A percentile compares a stretch with the other conserved stretches of the same genome.
Evolutionary conservation across 2,329 filamentous ascomycete genomes (phyloP).

Genomic region (Exophiala bonariae): DNA sequence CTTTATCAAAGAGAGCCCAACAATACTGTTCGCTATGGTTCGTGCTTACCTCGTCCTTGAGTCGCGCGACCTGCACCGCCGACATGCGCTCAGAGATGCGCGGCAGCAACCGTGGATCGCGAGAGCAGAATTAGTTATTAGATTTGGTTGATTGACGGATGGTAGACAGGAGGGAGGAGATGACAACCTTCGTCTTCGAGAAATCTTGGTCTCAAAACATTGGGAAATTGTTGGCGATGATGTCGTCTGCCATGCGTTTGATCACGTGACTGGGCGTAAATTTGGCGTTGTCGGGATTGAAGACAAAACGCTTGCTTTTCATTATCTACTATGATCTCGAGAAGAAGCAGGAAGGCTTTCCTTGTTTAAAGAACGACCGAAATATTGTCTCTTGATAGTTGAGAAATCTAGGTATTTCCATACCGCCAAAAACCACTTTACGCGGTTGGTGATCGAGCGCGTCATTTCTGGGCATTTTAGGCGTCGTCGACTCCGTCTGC

Average conservation of each 20-base stretch:
- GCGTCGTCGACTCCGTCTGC: too few species aligned
- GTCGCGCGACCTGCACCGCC: conserved; percentile 62
- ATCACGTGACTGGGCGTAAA: not conserved
- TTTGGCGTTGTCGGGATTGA: not conserved
- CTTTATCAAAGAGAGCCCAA: not conserved
- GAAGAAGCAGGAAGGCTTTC: too few species aligned
- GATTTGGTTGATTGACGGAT: not conserved
- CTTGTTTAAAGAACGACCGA: too few species aligned
- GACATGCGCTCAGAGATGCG: conserved; percentile 51
- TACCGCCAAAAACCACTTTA: conserved; percentile 3
- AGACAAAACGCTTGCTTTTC: too few species aligned
- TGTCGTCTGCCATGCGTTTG: not conserved
- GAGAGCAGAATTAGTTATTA: not conserved
- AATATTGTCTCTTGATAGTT: too few species aligned
- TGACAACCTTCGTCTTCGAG: not conserved
- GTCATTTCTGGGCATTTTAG: not conserved
- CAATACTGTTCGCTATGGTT: too few species aligned
- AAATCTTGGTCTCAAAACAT: too few species aligned
- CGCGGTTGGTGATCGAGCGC: not conserved
- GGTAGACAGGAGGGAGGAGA: not conserved
- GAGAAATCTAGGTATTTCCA: too few species aligned
- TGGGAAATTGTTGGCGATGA: conserved; percentile 1
- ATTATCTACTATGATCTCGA: too few species aligned
- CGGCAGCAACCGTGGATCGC: not conserved
- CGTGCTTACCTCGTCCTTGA: conserved; percentile 65